A percentile compares a stretch with the other conserved stretches of the same genome.
These are phyloP conservation scores for Fibroporia radiculosa DNA, from an alignment of 768 basidiomycete genomes.

Conservation along the genomic window DNA sequence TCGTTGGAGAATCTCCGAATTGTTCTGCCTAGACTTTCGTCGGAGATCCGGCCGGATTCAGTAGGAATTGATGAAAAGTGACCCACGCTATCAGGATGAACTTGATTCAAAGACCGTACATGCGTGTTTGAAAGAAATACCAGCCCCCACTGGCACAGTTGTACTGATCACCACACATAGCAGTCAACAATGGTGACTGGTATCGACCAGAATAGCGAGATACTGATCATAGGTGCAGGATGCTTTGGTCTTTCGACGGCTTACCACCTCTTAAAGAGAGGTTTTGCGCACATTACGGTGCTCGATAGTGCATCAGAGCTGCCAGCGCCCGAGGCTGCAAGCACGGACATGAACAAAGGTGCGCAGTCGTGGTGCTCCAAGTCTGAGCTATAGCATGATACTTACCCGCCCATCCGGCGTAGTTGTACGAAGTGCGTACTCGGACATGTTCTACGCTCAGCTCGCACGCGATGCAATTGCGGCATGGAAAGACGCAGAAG, in stretches of 20 bases:
- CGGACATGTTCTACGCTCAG: slow-evolving; percentile 57
- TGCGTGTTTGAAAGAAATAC: no score
- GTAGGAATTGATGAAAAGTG: no score
- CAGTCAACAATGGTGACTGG: no score
- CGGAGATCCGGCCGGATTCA: no score
- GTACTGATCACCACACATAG: no score
- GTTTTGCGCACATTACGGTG: slow-evolving; percentile 64
- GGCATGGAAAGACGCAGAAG: slow-evolving; percentile 57
- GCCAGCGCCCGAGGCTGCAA: slow-evolving; percentile 80
- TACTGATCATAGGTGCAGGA: slow-evolving; percentile 74
- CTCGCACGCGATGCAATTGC: slow-evolving; percentile 73
- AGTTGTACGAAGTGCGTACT: slow-evolving; percentile 75
- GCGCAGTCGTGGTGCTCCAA: no score
- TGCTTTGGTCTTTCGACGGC: slow-evolving; percentile 87
- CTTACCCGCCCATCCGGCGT: not conserved
- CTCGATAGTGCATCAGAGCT: slow-evolving; percentile 62
- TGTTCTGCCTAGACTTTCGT: no score
- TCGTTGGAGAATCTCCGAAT: no score
- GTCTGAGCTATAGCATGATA: no score
- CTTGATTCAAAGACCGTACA: no score
- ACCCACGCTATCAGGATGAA: no score
- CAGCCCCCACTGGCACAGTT: no score
- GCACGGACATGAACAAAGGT: slow-evolving; percentile 44
- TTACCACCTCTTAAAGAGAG: slow-evolving; percentile 61
- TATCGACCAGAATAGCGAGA: slow-evolving; percentile 3